Evolutionary conservation across 1,139 yeast genomes (phyloP).

Genomic region (Taphrina sp.): DNA sequence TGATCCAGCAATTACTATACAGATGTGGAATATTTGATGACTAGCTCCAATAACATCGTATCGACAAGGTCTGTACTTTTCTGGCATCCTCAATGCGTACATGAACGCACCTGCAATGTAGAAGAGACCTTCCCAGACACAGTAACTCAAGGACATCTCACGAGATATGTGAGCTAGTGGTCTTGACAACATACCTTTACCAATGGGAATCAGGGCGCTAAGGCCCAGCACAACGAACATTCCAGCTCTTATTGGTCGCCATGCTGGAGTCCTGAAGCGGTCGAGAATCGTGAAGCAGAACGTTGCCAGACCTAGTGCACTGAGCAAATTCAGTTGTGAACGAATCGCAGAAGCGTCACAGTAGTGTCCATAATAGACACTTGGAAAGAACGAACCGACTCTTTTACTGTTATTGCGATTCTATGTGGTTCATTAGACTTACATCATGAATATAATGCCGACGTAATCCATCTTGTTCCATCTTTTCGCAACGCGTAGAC

Average conservation of each 20-base stretch:
- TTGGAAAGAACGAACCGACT: slow-evolving; percentile 69
- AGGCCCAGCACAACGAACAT: slow-evolving; percentile 81
- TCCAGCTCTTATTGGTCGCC: slow-evolving; percentile 73
- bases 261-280: slow-evolving; percentile 63
- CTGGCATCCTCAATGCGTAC: slow-evolving; percentile 79
- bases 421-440: neutral
- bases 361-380: slow-evolving; percentile 64
- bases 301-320: slow-evolving; percentile 60
- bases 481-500: slow-evolving; percentile 56
- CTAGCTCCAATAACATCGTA: slow-evolving; percentile 50
- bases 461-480: slow-evolving; percentile 85
- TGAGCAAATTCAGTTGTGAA: slow-evolving; percentile 53
- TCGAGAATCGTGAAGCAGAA: slow-evolving; percentile 63
- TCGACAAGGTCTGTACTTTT: slow-evolving; percentile 60
- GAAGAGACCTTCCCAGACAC: slow-evolving; percentile 65
- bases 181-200: slow-evolving; percentile 51
- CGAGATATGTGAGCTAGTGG: slow-evolving; percentile 51
- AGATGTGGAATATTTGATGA: slow-evolving; percentile 80
- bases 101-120: slow-evolving; percentile 77
- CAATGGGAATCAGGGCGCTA: slow-evolving; percentile 70
- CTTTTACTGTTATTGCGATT: neutral
- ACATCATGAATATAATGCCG: slow-evolving; percentile 74
- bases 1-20: slow-evolving; percentile 77
- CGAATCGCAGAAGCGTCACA: slow-evolving; percentile 51
- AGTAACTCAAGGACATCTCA: slow-evolving; percentile 61